These are phyloP conservation scores for Rostrohypoxylon terebratum DNA, from an alignment of 495 filamentous ascomycete genomes.

Conservation along the genomic window DNA sequence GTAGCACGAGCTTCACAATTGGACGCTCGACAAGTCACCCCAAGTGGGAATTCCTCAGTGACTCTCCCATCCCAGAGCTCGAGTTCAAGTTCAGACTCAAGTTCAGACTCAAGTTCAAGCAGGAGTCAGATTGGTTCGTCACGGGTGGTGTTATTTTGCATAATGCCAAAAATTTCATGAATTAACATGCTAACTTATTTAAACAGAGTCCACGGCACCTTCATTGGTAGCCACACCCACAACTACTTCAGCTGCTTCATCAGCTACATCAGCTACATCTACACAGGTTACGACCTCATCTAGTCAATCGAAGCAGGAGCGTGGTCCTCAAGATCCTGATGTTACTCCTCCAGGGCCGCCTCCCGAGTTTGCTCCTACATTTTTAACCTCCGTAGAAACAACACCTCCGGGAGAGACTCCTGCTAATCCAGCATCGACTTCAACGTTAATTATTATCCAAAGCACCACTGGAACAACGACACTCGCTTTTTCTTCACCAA, in stretches of 20 bases:
- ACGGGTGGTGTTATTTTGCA: conserved; percentile 11
- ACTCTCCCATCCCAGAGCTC: conserved; percentile 23
- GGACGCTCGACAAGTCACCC: conserved; percentile 32
- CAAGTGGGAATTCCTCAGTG: conserved; percentile 44
- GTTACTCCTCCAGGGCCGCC: conserved; percentile 25
- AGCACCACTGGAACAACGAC: conserved; percentile 21
- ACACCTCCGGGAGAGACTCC: conserved; percentile 18
- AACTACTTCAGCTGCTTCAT: conserved; percentile 17
- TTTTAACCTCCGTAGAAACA: conserved; percentile 16
- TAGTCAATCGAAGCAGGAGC: conserved; percentile 33
- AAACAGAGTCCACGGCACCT: conserved; percentile 35
- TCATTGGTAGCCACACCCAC: conserved; percentile 36
- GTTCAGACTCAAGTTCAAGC: conserved; percentile 1
- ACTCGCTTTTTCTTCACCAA: conserved; percentile 28
- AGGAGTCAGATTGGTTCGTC: conserved; percentile 39
- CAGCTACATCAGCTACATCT: conserved; percentile 16
- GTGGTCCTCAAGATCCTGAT: conserved; percentile 26
- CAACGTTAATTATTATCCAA: conserved; percentile 13
- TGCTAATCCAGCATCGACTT: conserved; percentile 7
- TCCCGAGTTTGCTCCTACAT: conserved; percentile 28
- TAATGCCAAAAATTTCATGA: neutral
- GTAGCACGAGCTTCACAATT: conserved; percentile 39
- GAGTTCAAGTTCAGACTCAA: neutral
- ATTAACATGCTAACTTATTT: conserved; percentile 20
- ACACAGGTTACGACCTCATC: conserved; percentile 23